Evolutionary conservation across 441 rosid genomes (phyloP).

Genomic region (Adansonia gregorii): DNA sequence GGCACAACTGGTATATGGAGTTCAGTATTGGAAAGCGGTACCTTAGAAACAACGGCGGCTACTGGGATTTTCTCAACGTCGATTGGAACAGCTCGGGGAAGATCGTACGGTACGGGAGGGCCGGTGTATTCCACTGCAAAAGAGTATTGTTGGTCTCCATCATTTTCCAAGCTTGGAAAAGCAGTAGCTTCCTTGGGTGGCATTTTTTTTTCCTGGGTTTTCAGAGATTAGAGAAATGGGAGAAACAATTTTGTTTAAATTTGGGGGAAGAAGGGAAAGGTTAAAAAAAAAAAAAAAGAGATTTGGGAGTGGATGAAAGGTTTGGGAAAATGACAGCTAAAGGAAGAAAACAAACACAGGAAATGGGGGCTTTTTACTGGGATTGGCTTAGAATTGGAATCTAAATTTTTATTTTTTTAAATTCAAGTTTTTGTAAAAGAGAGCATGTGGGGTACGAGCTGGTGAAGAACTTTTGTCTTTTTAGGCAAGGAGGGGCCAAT

Average conservation of each 20-base stretch:
- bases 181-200: conserved; percentile 34
- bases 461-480: conserved; percentile 40
- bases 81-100: conserved; percentile 92
- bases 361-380: background rate
- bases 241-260: conserved; percentile 17
- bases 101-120: conserved; percentile 74
- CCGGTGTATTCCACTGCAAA: conserved; percentile 87
- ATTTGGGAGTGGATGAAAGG: conserved; percentile 3
- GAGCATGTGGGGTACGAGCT: conserved; percentile 33
- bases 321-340: conserved; percentile 18
- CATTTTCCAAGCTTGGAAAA: conserved; percentile 44
- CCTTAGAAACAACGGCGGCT: conserved; percentile 80
- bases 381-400: conserved; percentile 28
- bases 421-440: background rate
- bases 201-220: conserved; percentile 32
- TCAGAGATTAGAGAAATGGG: conserved; percentile 17
- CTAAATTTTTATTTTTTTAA: background rate
- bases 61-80: conserved; percentile 80
- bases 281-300: conserved; percentile 2
- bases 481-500: conserved; percentile 2
- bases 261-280: conserved; percentile 30
- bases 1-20: conserved; percentile 81
- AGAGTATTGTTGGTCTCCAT: conserved; percentile 48
- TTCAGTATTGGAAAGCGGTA: conserved; percentile 49
- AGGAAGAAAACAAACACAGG: background rate